Conservation (phyloP, 2,329 filamentous ascomycete genomes). For the Xylariaceae sp. region DNA sequence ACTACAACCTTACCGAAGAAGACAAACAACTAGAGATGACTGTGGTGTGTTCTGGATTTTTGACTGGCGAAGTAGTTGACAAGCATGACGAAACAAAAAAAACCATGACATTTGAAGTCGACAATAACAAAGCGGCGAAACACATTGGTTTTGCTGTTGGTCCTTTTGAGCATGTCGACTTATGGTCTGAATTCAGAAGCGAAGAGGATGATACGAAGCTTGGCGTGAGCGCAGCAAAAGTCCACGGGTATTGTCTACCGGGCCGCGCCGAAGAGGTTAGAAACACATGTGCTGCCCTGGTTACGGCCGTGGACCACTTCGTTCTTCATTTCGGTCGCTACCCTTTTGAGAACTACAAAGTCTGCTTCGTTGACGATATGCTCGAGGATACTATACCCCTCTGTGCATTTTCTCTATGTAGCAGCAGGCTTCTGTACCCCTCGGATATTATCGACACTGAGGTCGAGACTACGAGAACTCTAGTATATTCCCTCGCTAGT, state of each 20-base stretch:
- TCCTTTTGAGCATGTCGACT: conserved; percentile 88
- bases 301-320: conserved; percentile 85
- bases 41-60: conserved; percentile 84
- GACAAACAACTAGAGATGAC: conserved; percentile 85
- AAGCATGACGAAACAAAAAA: conserved; percentile 75
- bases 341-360: conserved; percentile 85
- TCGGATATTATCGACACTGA: conserved; percentile 82
- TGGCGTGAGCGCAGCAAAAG: conserved; percentile 78
- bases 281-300: conserved; percentile 81
- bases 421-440: conserved; percentile 77
- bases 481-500: conserved; percentile 79
- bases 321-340: conserved; percentile 85
- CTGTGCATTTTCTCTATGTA: conserved; percentile 83
- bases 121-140: conserved; percentile 71
- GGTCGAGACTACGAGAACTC: conserved; percentile 71
- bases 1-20: conserved; percentile 58
- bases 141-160: conserved; percentile 93
- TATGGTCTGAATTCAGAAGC: conserved; percentile 78
- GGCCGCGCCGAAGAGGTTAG: conserved; percentile 75
- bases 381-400: conserved; percentile 69
- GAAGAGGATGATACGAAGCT: conserved; percentile 90
- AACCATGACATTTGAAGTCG: conserved; percentile 78
- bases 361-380: conserved; percentile 92
- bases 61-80: conserved; percentile 78
- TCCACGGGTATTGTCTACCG: conserved; percentile 89